Conservation (phyloP, 2,329 filamentous ascomycete species). For the Verticillium dahliae region DNA sequence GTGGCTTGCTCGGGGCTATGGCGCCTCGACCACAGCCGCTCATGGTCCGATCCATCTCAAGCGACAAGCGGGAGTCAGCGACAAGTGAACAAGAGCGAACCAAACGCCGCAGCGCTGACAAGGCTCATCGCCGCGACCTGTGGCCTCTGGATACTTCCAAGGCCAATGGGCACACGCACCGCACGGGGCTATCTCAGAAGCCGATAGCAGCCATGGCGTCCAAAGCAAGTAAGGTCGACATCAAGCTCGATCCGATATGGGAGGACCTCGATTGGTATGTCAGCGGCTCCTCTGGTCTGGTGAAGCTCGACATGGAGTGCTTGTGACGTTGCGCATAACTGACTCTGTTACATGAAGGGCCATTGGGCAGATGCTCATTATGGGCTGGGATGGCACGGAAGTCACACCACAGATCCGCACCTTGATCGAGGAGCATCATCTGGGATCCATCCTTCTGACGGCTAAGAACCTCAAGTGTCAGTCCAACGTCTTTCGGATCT, state of each 20-base stretch:
- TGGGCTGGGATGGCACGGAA: constrained; percentile 81
- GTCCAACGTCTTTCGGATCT: constrained; percentile 11
- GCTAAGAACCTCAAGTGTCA: constrained; percentile 81
- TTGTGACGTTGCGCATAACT: too few relatives aligned
- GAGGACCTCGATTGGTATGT: constrained; percentile 70
- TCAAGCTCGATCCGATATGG: constrained; percentile 58
- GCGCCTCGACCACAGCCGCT: background rate
- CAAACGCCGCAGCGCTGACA: constrained; percentile 4
- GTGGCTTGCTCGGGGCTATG: background rate
- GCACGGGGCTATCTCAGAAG: constrained; percentile 19
- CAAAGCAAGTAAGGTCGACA: constrained; percentile 26
- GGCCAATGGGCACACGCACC: constrained; percentile 13
- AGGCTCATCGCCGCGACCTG: constrained; percentile 8
- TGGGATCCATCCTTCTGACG: constrained; percentile 80
- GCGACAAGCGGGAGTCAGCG: background rate
- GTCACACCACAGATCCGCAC: constrained; percentile 77
- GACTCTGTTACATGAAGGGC: constrained; percentile 35
- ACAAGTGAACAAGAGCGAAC: background rate
- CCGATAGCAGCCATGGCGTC: constrained; percentile 18
- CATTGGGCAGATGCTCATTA: constrained; percentile 72
- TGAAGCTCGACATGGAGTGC: background rate
- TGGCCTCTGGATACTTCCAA: constrained; percentile 13
- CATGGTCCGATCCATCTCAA: constrained; percentile 1
- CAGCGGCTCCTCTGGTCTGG: background rate
- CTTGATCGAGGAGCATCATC: constrained; percentile 75